Conservation (phyloP, 257 asterid genomes). For the Jacaranda mimosifolia region DNA sequence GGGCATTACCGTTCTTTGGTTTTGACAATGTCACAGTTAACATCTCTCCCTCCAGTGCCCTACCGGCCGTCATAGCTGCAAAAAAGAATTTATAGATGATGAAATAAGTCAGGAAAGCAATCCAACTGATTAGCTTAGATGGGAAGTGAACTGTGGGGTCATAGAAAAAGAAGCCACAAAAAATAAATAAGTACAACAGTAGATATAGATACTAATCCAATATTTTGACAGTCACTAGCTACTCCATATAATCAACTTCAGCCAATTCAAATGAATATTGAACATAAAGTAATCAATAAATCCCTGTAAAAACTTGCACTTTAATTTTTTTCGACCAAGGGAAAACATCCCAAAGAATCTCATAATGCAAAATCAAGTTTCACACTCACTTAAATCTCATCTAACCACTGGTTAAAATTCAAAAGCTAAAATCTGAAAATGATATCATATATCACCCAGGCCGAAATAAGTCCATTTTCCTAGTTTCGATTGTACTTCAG, state of each 20-base stretch:
- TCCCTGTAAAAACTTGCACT: neutral
- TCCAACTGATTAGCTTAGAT: slow-evolving; percentile 1
- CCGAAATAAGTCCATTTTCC: neutral
- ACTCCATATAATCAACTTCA: neutral
- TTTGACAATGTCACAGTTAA: slow-evolving; percentile 72
- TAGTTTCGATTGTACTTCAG: neutral
- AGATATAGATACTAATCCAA: neutral
- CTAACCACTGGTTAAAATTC: neutral
- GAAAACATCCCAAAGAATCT: neutral
- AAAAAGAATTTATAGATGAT: slow-evolving; percentile 14
- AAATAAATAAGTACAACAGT: neutral
- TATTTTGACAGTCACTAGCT: neutral
- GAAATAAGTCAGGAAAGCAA: neutral
- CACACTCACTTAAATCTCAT: neutral
- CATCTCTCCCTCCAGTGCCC: slow-evolving; percentile 86
- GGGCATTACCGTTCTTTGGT: slow-evolving; percentile 87
- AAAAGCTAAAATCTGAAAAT: slow-evolving; percentile 17
- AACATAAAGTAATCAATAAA: slow-evolving; percentile 4
- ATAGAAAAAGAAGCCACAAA: neutral
- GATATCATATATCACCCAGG: neutral
- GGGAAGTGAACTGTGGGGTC: neutral
- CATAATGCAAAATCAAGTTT: neutral
- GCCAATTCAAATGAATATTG: slow-evolving; percentile 5
- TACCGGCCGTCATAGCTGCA: slow-evolving; percentile 60
- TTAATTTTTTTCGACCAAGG: neutral